Evolutionary conservation across 2,329 filamentous ascomycete genomes (phyloP), one percentile per base, ranked within the genome.

Genomic region (Knoxdaviesia capensis): DNA sequence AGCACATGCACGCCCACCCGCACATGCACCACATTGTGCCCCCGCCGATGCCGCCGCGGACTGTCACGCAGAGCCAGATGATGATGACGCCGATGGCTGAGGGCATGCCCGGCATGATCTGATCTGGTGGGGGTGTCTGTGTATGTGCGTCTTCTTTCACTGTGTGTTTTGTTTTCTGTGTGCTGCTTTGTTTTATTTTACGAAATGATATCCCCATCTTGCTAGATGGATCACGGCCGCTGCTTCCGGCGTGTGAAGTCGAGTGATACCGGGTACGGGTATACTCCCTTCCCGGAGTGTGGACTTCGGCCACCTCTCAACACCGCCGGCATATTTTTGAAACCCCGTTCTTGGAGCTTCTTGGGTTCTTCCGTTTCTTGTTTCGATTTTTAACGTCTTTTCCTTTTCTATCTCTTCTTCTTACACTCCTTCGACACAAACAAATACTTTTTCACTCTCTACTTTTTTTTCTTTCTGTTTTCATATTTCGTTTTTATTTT

Each of bases 1-100:
- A 47, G 42, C 48, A 51, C 34, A 46, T 54, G 43, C 42, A 44
- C 47, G 28, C 45, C 48, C 30, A 49, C 46, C 20, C 20, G 20
- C 20, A 20, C 20, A 20, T 20, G 20, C 20, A 20, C 20, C 20
- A 20, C 20, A 20, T 20, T 39, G 53, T 51, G 40, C 49, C 52
- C 6, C 53, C 51, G 41, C 47, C 51, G 42, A 52, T 39, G 41
- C 34, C 20, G 20, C 20, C 20, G 20, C 20, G 20, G 20, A 20
- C 20, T 2, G 3, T 20, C 20, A 20, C 20, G 20, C 20, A 20
- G 20, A 20, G 20, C 20, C 36, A 40, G 8, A 33, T 41, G 8
- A 34, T 45, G n/a, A 40, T 41, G 11, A 40, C 43, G 37, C 38
- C 41, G 31, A 36, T 43, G 10, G 31, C 40, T 1, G 40, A 45